A percentile compares a stretch with the other conserved stretches of the same genome.
Conservation (phyloP, 257 asterid genomes). For the Nicotiana sylvestris region DNA sequence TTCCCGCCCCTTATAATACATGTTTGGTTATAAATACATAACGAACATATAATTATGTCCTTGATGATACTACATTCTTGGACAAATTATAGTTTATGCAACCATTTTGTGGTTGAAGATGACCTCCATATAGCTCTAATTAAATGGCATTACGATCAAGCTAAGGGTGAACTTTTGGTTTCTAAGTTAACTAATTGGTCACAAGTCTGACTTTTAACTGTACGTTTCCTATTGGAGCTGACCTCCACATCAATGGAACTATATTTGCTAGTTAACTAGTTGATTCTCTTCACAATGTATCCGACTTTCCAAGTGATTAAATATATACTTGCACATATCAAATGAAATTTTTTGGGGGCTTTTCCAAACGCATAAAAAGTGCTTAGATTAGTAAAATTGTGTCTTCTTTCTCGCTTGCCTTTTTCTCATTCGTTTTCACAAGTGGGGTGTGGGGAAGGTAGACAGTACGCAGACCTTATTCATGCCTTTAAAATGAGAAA, state of each 20-base stretch:
- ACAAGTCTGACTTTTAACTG: background rate
- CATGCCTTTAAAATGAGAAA: too few species aligned
- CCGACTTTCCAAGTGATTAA: background rate
- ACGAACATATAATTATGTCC: background rate
- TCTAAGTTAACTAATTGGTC: background rate
- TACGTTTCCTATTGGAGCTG: background rate
- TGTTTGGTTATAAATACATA: background rate
- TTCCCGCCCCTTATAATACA: too few species aligned
- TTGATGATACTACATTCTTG: background rate
- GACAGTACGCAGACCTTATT: too few species aligned
- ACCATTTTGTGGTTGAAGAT: too few species aligned
- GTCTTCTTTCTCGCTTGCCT: background rate
- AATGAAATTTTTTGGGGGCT: too few species aligned
- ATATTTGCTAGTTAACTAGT: background rate
- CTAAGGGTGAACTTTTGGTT: background rate
- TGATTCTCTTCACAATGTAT: background rate
- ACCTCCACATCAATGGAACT: background rate
- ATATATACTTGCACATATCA: background rate
- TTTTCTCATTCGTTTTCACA: too few species aligned
- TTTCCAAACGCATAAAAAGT: too few species aligned
- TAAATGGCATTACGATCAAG: background rate
- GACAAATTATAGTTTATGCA: background rate
- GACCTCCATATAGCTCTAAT: too few species aligned
- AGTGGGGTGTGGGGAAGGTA: too few species aligned
- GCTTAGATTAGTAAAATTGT: background rate